phyloP scores from a whole-genome alignment of 23 red algal species.

The Gracilaria caudata region DNA sequence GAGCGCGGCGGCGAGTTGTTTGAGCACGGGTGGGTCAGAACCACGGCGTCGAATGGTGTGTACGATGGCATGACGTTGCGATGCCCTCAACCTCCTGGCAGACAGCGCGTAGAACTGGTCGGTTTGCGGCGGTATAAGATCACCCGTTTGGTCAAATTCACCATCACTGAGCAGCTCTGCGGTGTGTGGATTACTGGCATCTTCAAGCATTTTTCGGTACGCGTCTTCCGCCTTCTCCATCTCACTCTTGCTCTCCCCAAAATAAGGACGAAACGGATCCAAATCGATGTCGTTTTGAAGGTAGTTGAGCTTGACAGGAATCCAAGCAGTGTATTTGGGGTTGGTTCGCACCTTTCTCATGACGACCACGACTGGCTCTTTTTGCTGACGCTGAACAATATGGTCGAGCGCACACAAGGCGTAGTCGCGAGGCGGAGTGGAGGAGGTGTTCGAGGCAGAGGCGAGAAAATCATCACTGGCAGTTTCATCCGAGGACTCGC shows the following conservation, averaged over 20 bases:
- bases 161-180: slow-evolving; percentile 15
- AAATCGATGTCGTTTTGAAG: slow-evolving; percentile 29
- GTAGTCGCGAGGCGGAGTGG: background rate
- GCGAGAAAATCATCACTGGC: slow-evolving; percentile 25
- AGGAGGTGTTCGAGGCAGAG: background rate
- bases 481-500: background rate
- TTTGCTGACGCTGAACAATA: background rate
- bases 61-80: slow-evolving; percentile 45
- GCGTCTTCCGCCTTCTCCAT: slow-evolving; percentile 36
- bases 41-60: slow-evolving; percentile 18
- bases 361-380: background rate
- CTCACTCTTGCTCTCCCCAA: slow-evolving; percentile 45
- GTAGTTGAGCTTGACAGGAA: slow-evolving; percentile 53
- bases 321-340: slow-evolving; percentile 56
- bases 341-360: slow-evolving; percentile 12
- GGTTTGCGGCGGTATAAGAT: background rate
- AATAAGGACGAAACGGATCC: slow-evolving; percentile 49
- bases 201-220: slow-evolving; percentile 36
- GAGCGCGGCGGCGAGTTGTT: slow-evolving; percentile 6
- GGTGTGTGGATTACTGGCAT: background rate
- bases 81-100: background rate
- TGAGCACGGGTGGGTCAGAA: background rate
- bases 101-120: slow-evolving; percentile 17
- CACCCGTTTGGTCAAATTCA: slow-evolving; percentile 11
- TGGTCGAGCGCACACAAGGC: background rate